phyloP scores from a whole-genome alignment of 768 basidiomycete species.

The Pulveroboletus ravenelii region DNA sequence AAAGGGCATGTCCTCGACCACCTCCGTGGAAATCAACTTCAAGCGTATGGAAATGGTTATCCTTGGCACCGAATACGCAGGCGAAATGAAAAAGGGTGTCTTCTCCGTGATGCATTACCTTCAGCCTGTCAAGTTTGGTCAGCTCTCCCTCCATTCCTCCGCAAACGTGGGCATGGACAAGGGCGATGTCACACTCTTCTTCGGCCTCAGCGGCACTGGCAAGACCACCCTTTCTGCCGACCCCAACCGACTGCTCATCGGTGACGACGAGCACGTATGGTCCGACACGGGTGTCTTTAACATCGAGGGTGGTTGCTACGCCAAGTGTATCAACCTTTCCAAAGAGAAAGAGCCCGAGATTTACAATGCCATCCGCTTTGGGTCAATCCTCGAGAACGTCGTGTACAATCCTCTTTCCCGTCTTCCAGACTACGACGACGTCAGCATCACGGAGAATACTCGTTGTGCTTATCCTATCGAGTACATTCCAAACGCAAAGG shows the following conservation, averaged over 20 bases:
- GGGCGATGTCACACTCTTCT: constrained; percentile 95
- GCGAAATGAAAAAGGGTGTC: constrained; percentile 99
- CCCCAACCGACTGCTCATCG: constrained; percentile 88
- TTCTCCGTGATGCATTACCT: constrained; percentile 99
- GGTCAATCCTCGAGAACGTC: constrained; percentile 97
- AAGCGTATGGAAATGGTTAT: constrained; percentile 99
- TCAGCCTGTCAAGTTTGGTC: constrained; percentile 97
- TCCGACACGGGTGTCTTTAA: constrained; percentile 98
- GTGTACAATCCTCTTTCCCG: constrained; percentile 87
- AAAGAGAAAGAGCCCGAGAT: constrained; percentile 98
- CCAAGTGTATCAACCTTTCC: constrained; percentile 96
- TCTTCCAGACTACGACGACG: constrained; percentile 90
- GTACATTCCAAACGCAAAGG: constrained; percentile 90
- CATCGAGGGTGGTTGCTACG: constrained; percentile 99
- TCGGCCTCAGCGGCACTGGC: constrained; percentile 96
- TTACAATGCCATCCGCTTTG: constrained; percentile 90
- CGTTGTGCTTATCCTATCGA: constrained; percentile 99
- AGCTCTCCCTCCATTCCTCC: constrained; percentile 95
- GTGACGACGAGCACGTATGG: constrained; percentile 99
- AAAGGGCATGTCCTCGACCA: constrained; percentile 98
- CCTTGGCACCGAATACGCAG: constrained; percentile 95
- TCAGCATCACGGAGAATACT: constrained; percentile 97
- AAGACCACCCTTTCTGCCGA: constrained; percentile 99
- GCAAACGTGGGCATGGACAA: constrained; percentile 91
- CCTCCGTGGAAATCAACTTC: constrained; percentile 99